Base-by-base conservation (phyloP, 805 yeast genomes). In the Monosporozyma unispora region DNA sequence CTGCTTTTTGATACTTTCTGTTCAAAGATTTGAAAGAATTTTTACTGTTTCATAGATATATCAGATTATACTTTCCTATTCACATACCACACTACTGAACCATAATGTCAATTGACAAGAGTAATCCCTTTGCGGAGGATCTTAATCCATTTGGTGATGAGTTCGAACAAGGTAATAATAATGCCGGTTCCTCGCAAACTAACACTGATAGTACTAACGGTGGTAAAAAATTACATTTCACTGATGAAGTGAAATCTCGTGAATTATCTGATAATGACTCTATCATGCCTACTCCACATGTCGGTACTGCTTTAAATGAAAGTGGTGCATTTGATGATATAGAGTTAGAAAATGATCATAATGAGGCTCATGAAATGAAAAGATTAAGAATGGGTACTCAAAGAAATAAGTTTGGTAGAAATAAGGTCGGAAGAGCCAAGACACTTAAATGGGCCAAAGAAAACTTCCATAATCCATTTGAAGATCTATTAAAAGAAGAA, bases 321-420 rank as follows among this genome's bases (percentile, higher is more conserved):
- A 48, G 54, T 3, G 61, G 60, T 8, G 50, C 55, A 1, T 61
- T 61, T 48, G 64, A 60, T 44, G 64, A 61, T 43, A 55, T 59
- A 7, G 56, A 48, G 11, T 40, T 60, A 33, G 63, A 59, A 16
- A 57, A 54, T 29, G 53, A 49, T 42, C 51, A 52, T 21, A 52
- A 49, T 27, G 50, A 50, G 9, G 53, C 54, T 16, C 55, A 52
- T 11, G 53, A 53, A n/a, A 84, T 85, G 80, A 80, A 83, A 56
- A 76, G 95, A 59, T 78, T 82, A 57, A 75, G 96, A 68, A 87
- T 95, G 96, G 96, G 96, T 51, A 90, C 97, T 3, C 87, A 84
- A 55, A 76, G 96, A 57, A 78, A 80, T 59, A 79, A 79, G 51
- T 76, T 79, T 53, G 95, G 95, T 8, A 73, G 75, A 44, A 90